Percentiles rank a stretch among this genome's conserved stretches.
phyloP scores from a whole-genome alignment of 352 stramenopile species.

The Globisporangium irregulare region DNA sequence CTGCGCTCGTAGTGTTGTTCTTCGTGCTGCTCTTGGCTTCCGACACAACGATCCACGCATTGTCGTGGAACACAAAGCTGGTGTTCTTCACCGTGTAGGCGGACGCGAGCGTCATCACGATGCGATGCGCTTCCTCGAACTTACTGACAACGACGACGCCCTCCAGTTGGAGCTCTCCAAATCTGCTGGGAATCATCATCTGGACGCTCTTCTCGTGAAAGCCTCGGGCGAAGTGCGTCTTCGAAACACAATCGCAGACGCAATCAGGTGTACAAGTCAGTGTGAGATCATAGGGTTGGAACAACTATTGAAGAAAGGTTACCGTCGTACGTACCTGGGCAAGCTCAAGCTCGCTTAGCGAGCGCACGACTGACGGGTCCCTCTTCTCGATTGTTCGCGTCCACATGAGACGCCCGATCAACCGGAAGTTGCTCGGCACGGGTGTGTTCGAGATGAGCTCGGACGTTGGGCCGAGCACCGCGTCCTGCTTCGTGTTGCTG shows the following conservation, averaged over 20 bases:
- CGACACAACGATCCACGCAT: not conserved
- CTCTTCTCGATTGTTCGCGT: not conserved
- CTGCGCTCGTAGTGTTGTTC: not conserved
- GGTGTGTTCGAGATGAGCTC: conserved; percentile 13
- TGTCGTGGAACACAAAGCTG: not conserved
- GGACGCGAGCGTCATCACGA: not conserved
- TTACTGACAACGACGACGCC: not conserved
- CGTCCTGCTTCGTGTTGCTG: conserved; percentile 4
- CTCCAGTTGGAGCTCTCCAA: not conserved
- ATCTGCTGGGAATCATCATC: not conserved
- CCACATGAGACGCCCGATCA: not conserved
- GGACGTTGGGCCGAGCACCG: conserved; percentile 5
- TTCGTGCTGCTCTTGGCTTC: not conserved
- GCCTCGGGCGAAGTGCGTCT: not conserved
- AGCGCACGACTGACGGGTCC: not conserved
- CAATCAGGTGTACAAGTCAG: not conserved
- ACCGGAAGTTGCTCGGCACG: not conserved
- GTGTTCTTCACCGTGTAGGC: not conserved
- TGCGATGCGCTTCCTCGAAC: not conserved
- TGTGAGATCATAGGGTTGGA: too few species aligned
- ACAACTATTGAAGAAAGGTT: not conserved
- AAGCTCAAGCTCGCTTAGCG: not conserved
- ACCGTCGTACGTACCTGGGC: not conserved
- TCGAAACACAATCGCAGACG: not conserved
- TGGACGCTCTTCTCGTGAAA: conserved; percentile 2